Base-by-base conservation (phyloP, 805 yeast species). In the Hermanozyma aechmeae region DNA sequence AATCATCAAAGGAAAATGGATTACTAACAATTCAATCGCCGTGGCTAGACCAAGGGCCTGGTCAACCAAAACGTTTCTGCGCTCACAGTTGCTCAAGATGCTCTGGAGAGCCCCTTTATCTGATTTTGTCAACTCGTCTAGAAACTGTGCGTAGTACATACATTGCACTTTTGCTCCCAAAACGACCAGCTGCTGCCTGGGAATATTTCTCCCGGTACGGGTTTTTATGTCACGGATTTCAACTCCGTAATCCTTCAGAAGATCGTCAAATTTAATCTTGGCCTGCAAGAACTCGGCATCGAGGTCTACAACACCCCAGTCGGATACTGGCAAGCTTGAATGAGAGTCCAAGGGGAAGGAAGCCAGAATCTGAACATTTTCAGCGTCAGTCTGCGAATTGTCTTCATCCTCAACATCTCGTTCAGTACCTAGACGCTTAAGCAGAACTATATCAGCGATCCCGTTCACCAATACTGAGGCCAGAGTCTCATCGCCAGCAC, bases 201-300 rank as follows among this genome's bases (percentile, higher is more conserved):
- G 86, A 1, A 68, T 34, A 1, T 38, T 40, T 23, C 53, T 57
- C 24, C 42, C 42, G 0, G 56, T 43, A 30, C 87, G 57, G 1
- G 87, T 79, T 48, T 80, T 80, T 15, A 79, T 68, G 50, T 80
- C 92, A 30, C 50, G 34, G 2, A 47, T 30, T 4, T 32, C 24
- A 9, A 58, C n/a, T n/a, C n/a, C n/a, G n/a, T n/a, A n/a, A n/a
- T n/a, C n/a, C n/a, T n/a, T n/a, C n/a, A n/a, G n/a, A n/a, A n/a
- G n/a, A n/a, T n/a, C n/a, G n/a, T n/a, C n/a, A n/a, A n/a, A n/a
- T n/a, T n/a, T n/a, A n/a, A n/a, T n/a, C n/a, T n/a, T n/a, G n/a
- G n/a, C n/a, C n/a, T n/a, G n/a, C n/a, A n/a, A n/a, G n/a, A n/a
- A n/a, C n/a, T n/a, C n/a, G n/a, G n/a, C n/a, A n/a, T n/a, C n/a